Evolutionary conservation across 495 filamentous ascomycete species (phyloP), one percentile per base, ranked within the genome.

Genomic region (Trichoderma asperelloides): DNA sequence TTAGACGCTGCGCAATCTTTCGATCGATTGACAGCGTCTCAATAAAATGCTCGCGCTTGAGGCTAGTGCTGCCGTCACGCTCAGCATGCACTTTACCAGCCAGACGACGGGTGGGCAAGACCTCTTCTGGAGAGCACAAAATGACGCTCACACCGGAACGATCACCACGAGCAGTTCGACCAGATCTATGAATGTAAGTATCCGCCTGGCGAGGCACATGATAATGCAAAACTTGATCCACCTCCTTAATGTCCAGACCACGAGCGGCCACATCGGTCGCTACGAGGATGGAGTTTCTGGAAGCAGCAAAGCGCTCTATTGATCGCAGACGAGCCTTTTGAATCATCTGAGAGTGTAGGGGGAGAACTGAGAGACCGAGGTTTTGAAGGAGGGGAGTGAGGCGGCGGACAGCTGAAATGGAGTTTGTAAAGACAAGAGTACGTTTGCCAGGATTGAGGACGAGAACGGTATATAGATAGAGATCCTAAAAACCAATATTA

Each of bases 251-350:
- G 78, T 98, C 95, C 64, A 98, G 87, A 73, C 95, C 95, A 68
- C 95, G 87, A n/a, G 96, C 94, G 1, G 95, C 96, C 55, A 98
- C 93, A 74, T 98, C 95, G 2, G 95, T 98, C 1, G 96, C 94
- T 13, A 98, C 84, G 2, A 98, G 85, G 65, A 97, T 90, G 3
- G 89, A 86, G 65, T 85, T 80, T 11, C 43, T 68, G 13, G 43
- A 28, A 2, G 63, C 67, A 11, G 43, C 39, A 47, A 65, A 65
- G 63, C 91, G 89, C 73, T 98, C 95, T 11, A 98, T 82, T 16
- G 92, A 94, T 57, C 95, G 88, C 23, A 98, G 82, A 33, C 95
- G 92, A n/a, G 95, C 92, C 75, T 98, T 98, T 77, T 98, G 96
- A 8, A 88, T 83, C 95, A 98, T 98, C 69, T 90, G 88, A 0